These are phyloP conservation scores for Coniochaeta prunicola DNA, from an alignment of 2,329 filamentous ascomycete genomes.

Conservation along the genomic window DNA sequence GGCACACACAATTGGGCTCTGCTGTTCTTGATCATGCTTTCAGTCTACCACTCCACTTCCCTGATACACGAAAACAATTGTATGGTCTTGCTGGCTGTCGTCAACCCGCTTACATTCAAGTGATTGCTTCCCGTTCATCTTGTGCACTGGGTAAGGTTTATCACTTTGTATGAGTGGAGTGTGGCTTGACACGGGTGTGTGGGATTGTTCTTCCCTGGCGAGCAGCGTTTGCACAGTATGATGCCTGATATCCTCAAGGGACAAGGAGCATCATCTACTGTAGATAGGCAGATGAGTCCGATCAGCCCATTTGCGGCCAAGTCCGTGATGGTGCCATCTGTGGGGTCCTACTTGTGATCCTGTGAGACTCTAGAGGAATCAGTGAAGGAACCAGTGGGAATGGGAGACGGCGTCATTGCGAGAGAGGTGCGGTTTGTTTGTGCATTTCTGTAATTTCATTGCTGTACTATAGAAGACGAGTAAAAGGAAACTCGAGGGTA, in stretches of 20 bases:
- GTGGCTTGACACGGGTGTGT: not conserved
- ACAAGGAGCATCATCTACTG: no score
- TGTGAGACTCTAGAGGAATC: no score
- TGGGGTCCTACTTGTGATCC: not conserved
- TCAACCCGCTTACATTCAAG: not conserved
- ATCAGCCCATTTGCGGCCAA: not conserved
- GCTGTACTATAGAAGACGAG: not conserved
- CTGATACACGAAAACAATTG: not conserved
- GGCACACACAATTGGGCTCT: not conserved
- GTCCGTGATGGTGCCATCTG: not conserved
- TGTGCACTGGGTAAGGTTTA: no score
- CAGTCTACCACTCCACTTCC: not conserved
- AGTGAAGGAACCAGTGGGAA: no score
- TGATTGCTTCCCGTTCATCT: not conserved
- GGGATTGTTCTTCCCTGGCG: not conserved
- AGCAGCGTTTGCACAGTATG: no score
- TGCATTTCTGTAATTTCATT: not conserved
- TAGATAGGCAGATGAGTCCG: no score
- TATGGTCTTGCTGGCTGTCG: not conserved
- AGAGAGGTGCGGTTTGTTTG: not conserved
- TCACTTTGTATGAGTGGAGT: not conserved
- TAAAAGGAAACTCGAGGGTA: not conserved
- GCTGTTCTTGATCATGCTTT: not conserved
- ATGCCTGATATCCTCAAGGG: no score
- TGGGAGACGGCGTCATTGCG: no score